These are phyloP conservation scores for Talaromyces adpressus DNA, from an alignment of 495 filamentous ascomycete genomes.

Conservation along the genomic window DNA sequence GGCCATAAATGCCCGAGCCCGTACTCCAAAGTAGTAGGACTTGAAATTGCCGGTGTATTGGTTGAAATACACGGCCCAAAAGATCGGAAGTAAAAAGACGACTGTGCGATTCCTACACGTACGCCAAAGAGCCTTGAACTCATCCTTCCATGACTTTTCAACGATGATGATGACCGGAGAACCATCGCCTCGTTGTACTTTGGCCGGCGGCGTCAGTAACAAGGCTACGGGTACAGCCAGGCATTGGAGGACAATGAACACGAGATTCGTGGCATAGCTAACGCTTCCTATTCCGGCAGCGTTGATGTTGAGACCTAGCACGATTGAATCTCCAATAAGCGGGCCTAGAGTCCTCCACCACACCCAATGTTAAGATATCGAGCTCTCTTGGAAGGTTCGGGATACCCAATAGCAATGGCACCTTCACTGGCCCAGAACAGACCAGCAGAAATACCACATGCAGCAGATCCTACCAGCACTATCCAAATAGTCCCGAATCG, in stretches of 20 bases:
- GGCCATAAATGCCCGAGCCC: slow-evolving; percentile 30
- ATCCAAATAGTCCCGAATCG: slow-evolving; percentile 59
- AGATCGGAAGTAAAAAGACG: slow-evolving; percentile 25
- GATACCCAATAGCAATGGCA: slow-evolving; percentile 57
- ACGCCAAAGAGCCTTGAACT: slow-evolving; percentile 25
- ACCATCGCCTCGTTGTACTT: slow-evolving; percentile 50
- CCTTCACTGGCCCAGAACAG: slow-evolving; percentile 61
- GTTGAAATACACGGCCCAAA: slow-evolving; percentile 36
- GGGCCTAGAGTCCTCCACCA: slow-evolving; percentile 52
- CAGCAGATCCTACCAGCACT: slow-evolving; percentile 53
- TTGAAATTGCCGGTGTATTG: slow-evolving; percentile 30
- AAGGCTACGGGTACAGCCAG: slow-evolving; percentile 45
- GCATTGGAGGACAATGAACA: slow-evolving; percentile 55
- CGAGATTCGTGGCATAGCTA: slow-evolving; percentile 37
- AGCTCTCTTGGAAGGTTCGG: slow-evolving; percentile 51
- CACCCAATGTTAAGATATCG: slow-evolving; percentile 47
- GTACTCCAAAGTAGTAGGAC: slow-evolving; percentile 31
- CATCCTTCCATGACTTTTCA: slow-evolving; percentile 33
- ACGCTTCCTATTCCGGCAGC: slow-evolving; percentile 2
- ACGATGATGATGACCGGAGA: slow-evolving; percentile 40
- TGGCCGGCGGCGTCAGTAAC: slow-evolving; percentile 43
- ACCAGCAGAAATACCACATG: slow-evolving; percentile 57
- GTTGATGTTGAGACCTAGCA: slow-evolving; percentile 49
- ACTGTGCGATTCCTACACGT: slow-evolving; percentile 17
- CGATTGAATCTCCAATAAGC: slow-evolving; percentile 55